A percentile compares a stretch with the other conserved stretches of the same genome.
These are phyloP conservation scores for Leishmania amazonensis DNA, from an alignment of 208 protist species.

Conservation along the genomic window DNA sequence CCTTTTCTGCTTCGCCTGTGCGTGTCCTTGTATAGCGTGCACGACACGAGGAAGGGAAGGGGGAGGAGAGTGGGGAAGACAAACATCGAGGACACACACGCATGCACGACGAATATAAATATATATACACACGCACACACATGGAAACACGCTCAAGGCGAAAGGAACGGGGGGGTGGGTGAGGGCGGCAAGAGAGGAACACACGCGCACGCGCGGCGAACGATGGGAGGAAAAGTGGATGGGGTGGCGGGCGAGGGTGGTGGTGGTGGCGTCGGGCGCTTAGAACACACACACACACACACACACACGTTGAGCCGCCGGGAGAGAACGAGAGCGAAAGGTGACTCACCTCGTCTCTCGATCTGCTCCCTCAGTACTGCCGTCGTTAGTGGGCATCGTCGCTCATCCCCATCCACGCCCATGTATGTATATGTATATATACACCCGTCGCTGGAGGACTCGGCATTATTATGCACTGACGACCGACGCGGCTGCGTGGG, in stretches of 20 bases:
- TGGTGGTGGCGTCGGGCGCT: no score
- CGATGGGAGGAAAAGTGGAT: background rate
- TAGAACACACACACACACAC: no score
- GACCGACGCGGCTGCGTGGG: background rate
- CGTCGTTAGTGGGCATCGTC: background rate
- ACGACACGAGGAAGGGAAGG: background rate
- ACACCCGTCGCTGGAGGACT: background rate
- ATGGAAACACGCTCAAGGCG: no score
- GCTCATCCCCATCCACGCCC: background rate
- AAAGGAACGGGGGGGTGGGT: no score
- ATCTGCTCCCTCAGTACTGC: background rate
- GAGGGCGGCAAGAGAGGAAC: no score
- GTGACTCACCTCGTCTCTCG: background rate
- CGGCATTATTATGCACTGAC: conserved; percentile 6
- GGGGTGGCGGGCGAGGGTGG: background rate
- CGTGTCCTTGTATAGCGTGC: background rate
- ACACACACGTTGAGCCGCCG: background rate
- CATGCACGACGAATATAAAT: no score
- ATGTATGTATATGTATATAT: no score
- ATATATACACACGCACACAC: no score
- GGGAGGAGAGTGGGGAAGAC: background rate
- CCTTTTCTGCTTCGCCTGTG: background rate
- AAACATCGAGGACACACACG: background rate
- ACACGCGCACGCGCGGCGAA: no score
- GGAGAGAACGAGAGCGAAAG: background rate